Conservation (phyloP, 1,284 basidiomycete species). For the Malassezia restricta region DNA sequence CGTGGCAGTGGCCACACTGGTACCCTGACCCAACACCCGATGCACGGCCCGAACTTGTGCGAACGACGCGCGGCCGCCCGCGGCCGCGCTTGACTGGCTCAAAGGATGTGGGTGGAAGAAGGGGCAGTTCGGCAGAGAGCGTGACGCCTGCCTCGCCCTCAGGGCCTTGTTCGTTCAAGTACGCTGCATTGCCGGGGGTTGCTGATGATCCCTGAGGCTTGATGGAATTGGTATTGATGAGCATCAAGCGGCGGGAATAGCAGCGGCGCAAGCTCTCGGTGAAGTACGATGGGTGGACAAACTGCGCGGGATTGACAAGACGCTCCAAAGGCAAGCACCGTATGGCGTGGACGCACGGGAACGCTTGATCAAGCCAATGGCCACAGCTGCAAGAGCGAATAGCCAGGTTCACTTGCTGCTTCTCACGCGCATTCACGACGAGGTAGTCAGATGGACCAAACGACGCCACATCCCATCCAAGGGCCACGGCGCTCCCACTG, state of each 20-base stretch:
- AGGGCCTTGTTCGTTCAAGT: neutral
- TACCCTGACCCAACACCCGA: slow-evolving; percentile 12
- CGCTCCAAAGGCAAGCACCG: slow-evolving; percentile 15
- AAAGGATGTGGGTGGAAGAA: slow-evolving; percentile 6
- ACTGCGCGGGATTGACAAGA: slow-evolving; percentile 11
- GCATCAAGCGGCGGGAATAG: slow-evolving; percentile 14
- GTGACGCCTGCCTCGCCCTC: neutral
- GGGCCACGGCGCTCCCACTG: slow-evolving; percentile 1
- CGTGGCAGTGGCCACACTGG: slow-evolving; percentile 16
- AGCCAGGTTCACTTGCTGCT: slow-evolving; percentile 16
- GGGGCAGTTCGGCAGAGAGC: slow-evolving; percentile 10
- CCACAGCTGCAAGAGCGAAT: slow-evolving; percentile 15
- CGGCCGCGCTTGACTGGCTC: slow-evolving; percentile 14
- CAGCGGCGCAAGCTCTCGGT: slow-evolving; percentile 15
- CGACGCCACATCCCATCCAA: slow-evolving; percentile 13
- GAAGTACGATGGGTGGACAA: slow-evolving; percentile 15
- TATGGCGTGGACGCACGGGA: slow-evolving; percentile 13
- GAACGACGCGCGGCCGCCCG: slow-evolving; percentile 11
- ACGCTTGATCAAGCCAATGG: slow-evolving; percentile 12
- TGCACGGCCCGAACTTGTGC: neutral
- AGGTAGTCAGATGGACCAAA: slow-evolving; percentile 16
- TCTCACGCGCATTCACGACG: slow-evolving; percentile 15
- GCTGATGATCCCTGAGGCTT: neutral
- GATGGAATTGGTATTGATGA: slow-evolving; percentile 7
- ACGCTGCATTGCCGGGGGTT: neutral